Conservation (phyloP, 2,329 filamentous ascomycete genomes). For the Corniculantispora saksenae region DNA sequence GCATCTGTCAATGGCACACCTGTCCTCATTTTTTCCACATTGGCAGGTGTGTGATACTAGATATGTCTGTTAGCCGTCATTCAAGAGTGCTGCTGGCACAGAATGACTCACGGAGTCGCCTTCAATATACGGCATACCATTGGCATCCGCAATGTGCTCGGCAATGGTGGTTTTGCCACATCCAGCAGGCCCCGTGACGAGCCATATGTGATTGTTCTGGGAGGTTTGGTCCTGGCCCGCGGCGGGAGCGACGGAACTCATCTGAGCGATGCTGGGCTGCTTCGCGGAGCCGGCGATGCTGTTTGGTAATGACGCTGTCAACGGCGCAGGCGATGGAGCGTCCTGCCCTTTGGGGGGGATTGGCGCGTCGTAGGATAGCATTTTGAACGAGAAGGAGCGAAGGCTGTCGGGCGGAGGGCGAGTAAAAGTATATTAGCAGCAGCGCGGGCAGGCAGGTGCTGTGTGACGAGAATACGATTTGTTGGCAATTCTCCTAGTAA, state of each 20-base stretch:
- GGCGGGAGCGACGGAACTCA: slow-evolving; percentile 20
- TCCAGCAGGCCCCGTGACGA: slow-evolving; percentile 77
- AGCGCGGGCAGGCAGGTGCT: slow-evolving; percentile 2
- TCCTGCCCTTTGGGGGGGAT: slow-evolving; percentile 45
- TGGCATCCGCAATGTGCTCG: slow-evolving; percentile 59
- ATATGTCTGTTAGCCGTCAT: slow-evolving; percentile 26
- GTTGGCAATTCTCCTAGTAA: neutral
- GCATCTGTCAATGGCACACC: slow-evolving; percentile 85
- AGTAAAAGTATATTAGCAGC: slow-evolving; percentile 7
- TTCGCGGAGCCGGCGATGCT: slow-evolving; percentile 31
- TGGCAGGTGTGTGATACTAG: slow-evolving; percentile 74
- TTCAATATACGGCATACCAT: slow-evolving; percentile 72
- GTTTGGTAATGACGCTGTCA: slow-evolving; percentile 30
- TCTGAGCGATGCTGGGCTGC: slow-evolving; percentile 20
- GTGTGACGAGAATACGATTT: slow-evolving; percentile 1
- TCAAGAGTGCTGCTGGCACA: slow-evolving; percentile 11
- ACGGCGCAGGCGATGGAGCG: slow-evolving; percentile 29
- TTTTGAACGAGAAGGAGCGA: slow-evolving; percentile 27
- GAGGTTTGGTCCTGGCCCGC: slow-evolving; percentile 21
- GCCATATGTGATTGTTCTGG: slow-evolving; percentile 70
- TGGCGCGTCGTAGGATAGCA: slow-evolving; percentile 54
- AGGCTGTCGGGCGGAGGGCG: neutral
- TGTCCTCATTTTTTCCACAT: slow-evolving; percentile 87
- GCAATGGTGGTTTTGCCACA: slow-evolving; percentile 80
- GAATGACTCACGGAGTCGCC: slow-evolving; percentile 69